phyloP scores from a whole-genome alignment of 129 eudicot genomes.

The Ambrosia artemisiifolia region DNA sequence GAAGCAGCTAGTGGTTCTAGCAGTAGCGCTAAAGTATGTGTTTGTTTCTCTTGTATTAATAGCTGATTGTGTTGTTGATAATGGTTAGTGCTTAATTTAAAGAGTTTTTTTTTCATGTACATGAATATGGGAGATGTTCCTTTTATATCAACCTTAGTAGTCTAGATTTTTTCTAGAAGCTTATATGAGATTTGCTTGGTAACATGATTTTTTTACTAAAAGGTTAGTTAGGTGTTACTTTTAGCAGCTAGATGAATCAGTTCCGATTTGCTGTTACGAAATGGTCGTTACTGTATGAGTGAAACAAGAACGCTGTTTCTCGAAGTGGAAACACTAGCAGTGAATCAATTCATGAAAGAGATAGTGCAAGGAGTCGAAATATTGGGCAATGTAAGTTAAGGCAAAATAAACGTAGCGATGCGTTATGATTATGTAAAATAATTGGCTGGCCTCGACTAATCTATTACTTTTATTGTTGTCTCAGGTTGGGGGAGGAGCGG shows the following conservation, averaged over 20 bases:
- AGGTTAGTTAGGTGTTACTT: too few species aligned
- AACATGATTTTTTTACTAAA: too few species aligned
- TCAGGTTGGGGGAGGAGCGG: too few species aligned
- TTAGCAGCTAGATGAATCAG: conserved; percentile 11
- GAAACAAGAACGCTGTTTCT: conserved; percentile 7
- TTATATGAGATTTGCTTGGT: too few species aligned
- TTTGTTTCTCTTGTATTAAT: conserved; percentile 8
- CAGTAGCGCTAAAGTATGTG: conserved; percentile 41
- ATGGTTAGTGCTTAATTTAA: not conserved
- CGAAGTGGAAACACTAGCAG: conserved; percentile 4
- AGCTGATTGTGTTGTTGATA: not conserved
- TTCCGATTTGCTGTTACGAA: not conserved
- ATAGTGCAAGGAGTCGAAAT: too few species aligned
- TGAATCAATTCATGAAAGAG: too few species aligned
- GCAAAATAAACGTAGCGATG: too few species aligned
- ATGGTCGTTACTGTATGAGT: not conserved
- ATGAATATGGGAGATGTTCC: not conserved
- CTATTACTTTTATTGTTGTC: too few species aligned
- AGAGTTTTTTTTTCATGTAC: not conserved
- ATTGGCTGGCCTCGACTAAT: too few species aligned
- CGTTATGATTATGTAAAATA: too few species aligned
- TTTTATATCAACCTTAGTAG: not conserved
- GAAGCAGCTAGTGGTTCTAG: conserved; percentile 38
- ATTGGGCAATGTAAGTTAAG: too few species aligned
- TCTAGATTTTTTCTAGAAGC: too few species aligned